phyloP scores from a whole-genome alignment of 2,329 filamentous ascomycete genomes.

The Alternaria burnsii region DNA sequence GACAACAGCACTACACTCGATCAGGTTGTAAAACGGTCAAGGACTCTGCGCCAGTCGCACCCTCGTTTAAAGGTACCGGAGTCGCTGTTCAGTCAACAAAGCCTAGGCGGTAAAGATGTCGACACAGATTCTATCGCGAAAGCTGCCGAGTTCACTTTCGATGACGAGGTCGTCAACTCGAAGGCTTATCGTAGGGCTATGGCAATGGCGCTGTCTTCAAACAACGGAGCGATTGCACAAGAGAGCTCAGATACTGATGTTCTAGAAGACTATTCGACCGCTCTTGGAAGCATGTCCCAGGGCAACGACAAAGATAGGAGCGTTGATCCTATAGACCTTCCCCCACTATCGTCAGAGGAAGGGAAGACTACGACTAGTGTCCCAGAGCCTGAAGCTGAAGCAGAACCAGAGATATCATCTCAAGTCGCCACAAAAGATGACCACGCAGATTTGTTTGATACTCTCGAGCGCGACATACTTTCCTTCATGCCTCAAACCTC shows the following conservation, averaged over 20 bases:
- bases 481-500: conserved; percentile 26
- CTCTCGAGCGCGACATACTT: conserved; percentile 26
- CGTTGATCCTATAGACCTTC: not conserved
- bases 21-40: conserved; percentile 37
- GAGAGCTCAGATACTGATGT: conserved; percentile 9
- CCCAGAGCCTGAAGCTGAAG: conserved; percentile 2
- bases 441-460: conserved; percentile 18
- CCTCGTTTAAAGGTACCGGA: conserved; percentile 41
- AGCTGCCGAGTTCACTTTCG: conserved; percentile 42
- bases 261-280: conserved; percentile 16
- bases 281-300: conserved; percentile 1
- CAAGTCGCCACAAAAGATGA: not conserved
- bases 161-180: conserved; percentile 45
- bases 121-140: conserved; percentile 31
- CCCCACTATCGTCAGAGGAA: not conserved
- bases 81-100: conserved; percentile 31
- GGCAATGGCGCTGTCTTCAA: conserved; percentile 34
- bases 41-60: conserved; percentile 36
- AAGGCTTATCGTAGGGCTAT: conserved; percentile 44
- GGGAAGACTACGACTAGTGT: not conserved
- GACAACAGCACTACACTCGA: conserved; percentile 42
- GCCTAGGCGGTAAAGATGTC: conserved; percentile 3
- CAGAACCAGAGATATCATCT: not conserved
- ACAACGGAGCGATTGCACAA: conserved; percentile 3
- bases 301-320: not conserved